These are phyloP conservation scores for Verbena officinalis DNA, from an alignment of 257 asterid genomes.

Conservation along the genomic window DNA sequence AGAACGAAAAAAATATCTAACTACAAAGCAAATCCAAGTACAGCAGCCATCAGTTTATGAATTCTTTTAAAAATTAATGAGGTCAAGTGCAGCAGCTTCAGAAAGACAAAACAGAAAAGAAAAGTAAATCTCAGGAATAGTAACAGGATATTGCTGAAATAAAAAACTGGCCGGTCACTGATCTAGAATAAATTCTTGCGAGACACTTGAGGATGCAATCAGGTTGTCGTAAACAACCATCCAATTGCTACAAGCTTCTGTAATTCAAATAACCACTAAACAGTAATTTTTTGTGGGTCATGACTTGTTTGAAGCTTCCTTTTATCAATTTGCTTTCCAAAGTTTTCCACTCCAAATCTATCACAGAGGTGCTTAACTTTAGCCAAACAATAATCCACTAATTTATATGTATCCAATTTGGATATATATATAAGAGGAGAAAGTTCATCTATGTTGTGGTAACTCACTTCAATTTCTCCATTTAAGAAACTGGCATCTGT, in stretches of 20 bases:
- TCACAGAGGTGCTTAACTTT: conserved; percentile 2
- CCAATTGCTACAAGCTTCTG: not conserved
- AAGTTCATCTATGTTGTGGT: not conserved
- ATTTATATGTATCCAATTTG: not conserved
- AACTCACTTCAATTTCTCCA: not conserved
- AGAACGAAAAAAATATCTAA: conserved; percentile 5
- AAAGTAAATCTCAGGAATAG: not conserved
- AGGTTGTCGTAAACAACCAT: not conserved
- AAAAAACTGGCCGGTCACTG: not conserved
- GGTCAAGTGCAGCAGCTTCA: not conserved
- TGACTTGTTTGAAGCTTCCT: not conserved
- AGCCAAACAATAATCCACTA: conserved; percentile 1
- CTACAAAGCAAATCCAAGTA: conserved; percentile 8
- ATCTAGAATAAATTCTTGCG: not conserved
- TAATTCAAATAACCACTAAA: not conserved
- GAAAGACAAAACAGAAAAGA: not conserved
- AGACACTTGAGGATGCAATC: not conserved
- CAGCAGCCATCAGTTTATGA: not conserved
- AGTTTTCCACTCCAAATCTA: not conserved
- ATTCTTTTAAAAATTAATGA: conserved; percentile 11
- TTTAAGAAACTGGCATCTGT: conserved; percentile 1
- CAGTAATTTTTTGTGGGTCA: not conserved
- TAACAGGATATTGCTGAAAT: not conserved
- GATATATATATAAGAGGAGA: not conserved
- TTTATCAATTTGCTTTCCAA: not conserved